These are phyloP conservation scores for Lotmaria passim DNA, from an alignment of 208 protist species.

Conservation along the genomic window DNA sequence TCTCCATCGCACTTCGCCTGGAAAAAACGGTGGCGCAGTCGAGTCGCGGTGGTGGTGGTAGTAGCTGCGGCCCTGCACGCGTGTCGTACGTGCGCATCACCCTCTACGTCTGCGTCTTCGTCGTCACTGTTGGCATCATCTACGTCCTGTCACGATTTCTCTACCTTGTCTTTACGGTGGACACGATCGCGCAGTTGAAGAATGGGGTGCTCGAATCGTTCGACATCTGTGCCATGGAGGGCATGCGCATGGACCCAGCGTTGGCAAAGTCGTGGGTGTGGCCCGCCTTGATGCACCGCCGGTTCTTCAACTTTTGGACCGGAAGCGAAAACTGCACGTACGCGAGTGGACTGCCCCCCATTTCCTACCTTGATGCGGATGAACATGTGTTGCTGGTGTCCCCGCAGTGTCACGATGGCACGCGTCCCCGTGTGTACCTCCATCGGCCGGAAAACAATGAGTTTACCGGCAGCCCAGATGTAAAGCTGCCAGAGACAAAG, in stretches of 20 bases:
- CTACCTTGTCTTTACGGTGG: slow-evolving; percentile 1
- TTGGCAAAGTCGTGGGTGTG: slow-evolving; percentile 44
- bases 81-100: background rate
- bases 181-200: slow-evolving; percentile 36
- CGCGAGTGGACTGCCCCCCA: slow-evolving; percentile 2
- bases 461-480: slow-evolving; percentile 27
- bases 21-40: slow-evolving; percentile 2
- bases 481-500: slow-evolving; percentile 27
- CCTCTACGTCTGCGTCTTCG: background rate
- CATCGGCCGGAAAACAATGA: slow-evolving; percentile 56
- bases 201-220: slow-evolving; percentile 36
- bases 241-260: slow-evolving; percentile 32
- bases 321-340: slow-evolving; percentile 43
- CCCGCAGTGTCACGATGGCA: slow-evolving; percentile 37
- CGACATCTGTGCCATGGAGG: slow-evolving; percentile 48
- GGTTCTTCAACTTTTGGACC: slow-evolving; percentile 50
- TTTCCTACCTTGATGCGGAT: slow-evolving; percentile 46
- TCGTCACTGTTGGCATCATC: background rate
- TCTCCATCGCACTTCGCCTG: slow-evolving; percentile 6
- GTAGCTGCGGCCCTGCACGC: background rate
- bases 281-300: slow-evolving; percentile 43
- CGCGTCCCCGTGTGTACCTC: slow-evolving; percentile 41
- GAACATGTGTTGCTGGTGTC: slow-evolving; percentile 47
- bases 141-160: slow-evolving; percentile 1
- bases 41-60: too few relatives aligned